Percentiles rank a stretch among this genome's conserved stretches.
phyloP scores from a whole-genome alignment of 192 early-diverging fungal species.

The Mortierella alpina region DNA sequence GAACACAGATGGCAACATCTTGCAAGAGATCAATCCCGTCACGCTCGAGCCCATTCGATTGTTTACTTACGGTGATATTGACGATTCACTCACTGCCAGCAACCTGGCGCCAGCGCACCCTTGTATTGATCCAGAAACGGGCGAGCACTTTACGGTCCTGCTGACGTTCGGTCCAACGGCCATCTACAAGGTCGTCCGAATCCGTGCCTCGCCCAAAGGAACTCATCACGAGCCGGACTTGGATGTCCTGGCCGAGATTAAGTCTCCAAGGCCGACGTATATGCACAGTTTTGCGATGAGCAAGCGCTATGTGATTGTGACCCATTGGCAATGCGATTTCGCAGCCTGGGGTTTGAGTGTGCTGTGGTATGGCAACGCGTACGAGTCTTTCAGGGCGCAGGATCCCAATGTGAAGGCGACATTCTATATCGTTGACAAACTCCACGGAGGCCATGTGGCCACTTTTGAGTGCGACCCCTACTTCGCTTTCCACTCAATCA shows the following conservation, averaged over 20 bases:
- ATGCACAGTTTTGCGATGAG: constrained; percentile 68
- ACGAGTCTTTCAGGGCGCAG: constrained; percentile 48
- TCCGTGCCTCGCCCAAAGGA: constrained; percentile 25
- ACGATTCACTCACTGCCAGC: constrained; percentile 33
- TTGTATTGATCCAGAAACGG: constrained; percentile 50
- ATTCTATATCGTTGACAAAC: constrained; percentile 61
- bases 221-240: constrained; percentile 29
- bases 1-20: constrained; percentile 56
- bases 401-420: constrained; percentile 28
- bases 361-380: constrained; percentile 58
- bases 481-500: constrained; percentile 65
- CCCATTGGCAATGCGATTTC: constrained; percentile 61
- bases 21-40: constrained; percentile 56
- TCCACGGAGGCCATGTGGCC: constrained; percentile 55
- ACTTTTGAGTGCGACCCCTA: constrained; percentile 58
- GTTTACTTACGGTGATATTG: constrained; percentile 45
- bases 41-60: constrained; percentile 51
- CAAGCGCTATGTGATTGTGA: constrained; percentile 66
- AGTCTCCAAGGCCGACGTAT: constrained; percentile 54
- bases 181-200: constrained; percentile 47
- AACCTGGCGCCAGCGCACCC: constrained; percentile 55
- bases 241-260: constrained; percentile 51
- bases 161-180: constrained; percentile 51
- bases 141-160: constrained; percentile 49
- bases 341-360: constrained; percentile 51